These are phyloP conservation scores for Stachybotrys chartarum DNA, from an alignment of 2,329 filamentous ascomycete species.

Conservation along the genomic window DNA sequence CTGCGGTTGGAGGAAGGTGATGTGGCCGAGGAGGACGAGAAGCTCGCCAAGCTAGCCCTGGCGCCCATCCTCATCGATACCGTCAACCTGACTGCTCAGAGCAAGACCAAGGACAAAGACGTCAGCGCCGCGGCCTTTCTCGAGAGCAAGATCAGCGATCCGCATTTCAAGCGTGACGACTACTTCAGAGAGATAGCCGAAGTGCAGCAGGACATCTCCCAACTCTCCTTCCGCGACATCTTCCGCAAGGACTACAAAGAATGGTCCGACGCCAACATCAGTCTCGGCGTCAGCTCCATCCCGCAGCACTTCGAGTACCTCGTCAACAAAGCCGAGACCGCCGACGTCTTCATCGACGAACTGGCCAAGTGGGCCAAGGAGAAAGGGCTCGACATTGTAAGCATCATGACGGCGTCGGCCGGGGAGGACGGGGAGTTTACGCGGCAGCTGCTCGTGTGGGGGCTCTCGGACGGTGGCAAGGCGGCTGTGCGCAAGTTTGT, in stretches of 20 bases:
- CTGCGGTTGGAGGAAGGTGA: slow-evolving; percentile 13
- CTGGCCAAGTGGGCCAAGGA: slow-evolving; percentile 48
- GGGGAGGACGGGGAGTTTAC: slow-evolving; percentile 46
- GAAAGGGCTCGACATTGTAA: slow-evolving; percentile 52
- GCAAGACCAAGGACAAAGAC: slow-evolving; percentile 61
- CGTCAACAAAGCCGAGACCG: slow-evolving; percentile 40
- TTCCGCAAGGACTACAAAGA: slow-evolving; percentile 81
- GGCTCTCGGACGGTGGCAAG: slow-evolving; percentile 39
- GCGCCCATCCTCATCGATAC: slow-evolving; percentile 72
- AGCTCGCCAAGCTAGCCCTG: slow-evolving; percentile 60
- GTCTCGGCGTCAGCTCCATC: slow-evolving; percentile 60
- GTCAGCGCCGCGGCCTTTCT: slow-evolving; percentile 49
- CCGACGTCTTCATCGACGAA: slow-evolving; percentile 36
- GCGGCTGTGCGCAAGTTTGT: slow-evolving; percentile 49
- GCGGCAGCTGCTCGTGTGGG: slow-evolving; percentile 64
- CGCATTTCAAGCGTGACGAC: slow-evolving; percentile 39
- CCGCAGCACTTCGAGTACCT: slow-evolving; percentile 58
- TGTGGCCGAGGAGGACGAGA: slow-evolving; percentile 36
- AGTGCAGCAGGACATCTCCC: slow-evolving; percentile 62
- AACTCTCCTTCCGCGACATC: slow-evolving; percentile 56
- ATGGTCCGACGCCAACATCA: slow-evolving; percentile 52
- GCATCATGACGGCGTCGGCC: slow-evolving; percentile 63
- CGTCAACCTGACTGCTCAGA: slow-evolving; percentile 50
- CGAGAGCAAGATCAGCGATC: slow-evolving; percentile 36
- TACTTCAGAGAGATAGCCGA: slow-evolving; percentile 54